These are phyloP conservation scores for Mesembryanthemum crystallinum DNA, from an alignment of 148 eudicot genomes.

Conservation along the genomic window DNA sequence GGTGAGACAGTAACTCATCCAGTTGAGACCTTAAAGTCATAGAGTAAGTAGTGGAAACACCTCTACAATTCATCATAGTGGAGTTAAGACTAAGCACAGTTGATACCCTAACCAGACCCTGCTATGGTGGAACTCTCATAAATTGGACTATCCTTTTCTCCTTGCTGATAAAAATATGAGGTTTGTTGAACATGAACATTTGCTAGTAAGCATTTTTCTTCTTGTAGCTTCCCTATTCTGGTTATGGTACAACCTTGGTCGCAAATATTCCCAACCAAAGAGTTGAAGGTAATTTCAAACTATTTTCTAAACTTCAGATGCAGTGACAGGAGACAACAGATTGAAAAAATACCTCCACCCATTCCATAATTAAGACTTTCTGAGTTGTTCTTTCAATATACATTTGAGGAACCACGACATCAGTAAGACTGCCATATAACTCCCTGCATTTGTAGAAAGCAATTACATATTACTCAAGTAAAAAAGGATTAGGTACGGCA, in stretches of 20 bases:
- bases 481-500: not conserved
- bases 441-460: slow-evolving; percentile 44
- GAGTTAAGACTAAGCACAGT: not conserved
- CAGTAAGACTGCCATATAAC: slow-evolving; percentile 75
- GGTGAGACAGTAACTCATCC: not conserved
- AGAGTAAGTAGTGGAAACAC: not conserved
- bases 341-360: slow-evolving; percentile 75
- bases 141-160: not conserved
- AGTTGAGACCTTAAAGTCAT: not conserved
- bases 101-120: not conserved
- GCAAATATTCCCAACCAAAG: too few relatives aligned
- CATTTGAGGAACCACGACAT: slow-evolving; percentile 88
- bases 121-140: not conserved
- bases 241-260: too few relatives aligned
- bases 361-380: slow-evolving; percentile 78
- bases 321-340: slow-evolving; percentile 1
- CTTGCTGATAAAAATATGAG: not conserved
- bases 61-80: not conserved
- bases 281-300: too few relatives aligned
- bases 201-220: not conserved
- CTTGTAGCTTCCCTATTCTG: not conserved
- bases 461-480: not conserved
- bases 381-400: slow-evolving; percentile 69
- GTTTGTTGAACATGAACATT: not conserved
- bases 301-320: too few relatives aligned